Percentiles rank a stretch among this genome's conserved stretches.
phyloP scores from a whole-genome alignment of 2,329 filamentous ascomycete species.

The Penicillium sp. region DNA sequence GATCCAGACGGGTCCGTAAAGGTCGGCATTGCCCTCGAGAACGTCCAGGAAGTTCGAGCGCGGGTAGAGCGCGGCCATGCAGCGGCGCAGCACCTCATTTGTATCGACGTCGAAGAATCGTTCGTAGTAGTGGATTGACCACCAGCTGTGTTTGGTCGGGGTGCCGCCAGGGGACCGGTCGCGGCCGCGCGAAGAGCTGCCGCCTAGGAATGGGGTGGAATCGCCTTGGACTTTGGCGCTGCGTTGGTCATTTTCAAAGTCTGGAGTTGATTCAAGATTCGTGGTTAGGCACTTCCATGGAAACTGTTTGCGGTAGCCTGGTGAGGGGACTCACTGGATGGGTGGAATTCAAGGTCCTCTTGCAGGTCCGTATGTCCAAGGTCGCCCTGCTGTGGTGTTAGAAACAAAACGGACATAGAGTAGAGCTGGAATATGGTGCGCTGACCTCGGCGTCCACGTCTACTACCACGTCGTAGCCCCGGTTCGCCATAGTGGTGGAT shows the following conservation, averaged over 20 bases:
- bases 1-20: slow-evolving; percentile 99
- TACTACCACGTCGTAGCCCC: slow-evolving; percentile 96
- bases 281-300: neutral
- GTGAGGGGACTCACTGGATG: slow-evolving; percentile 62
- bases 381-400: slow-evolving; percentile 68
- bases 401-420: neutral
- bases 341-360: slow-evolving; percentile 99
- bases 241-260: slow-evolving; percentile 67
- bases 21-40: slow-evolving; percentile 91
- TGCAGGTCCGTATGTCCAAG: slow-evolving; percentile 97
- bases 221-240: slow-evolving; percentile 53
- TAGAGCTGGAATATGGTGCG: neutral
- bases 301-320: neutral
- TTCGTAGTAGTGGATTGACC: slow-evolving; percentile 89
- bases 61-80: slow-evolving; percentile 85
- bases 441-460: slow-evolving; percentile 93
- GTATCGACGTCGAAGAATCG: slow-evolving; percentile 99
- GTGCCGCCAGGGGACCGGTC: slow-evolving; percentile 44
- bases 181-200: slow-evolving; percentile 42
- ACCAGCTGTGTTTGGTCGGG: slow-evolving; percentile 82
- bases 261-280: slow-evolving; percentile 33
- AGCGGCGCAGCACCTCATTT: slow-evolving; percentile 80
- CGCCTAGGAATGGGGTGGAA: slow-evolving; percentile 54
- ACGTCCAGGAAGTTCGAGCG: slow-evolving; percentile 95
- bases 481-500: slow-evolving; percentile 66